Conservation (phyloP, 208 protist genomes). For the Phytomonas serpens region DNA sequence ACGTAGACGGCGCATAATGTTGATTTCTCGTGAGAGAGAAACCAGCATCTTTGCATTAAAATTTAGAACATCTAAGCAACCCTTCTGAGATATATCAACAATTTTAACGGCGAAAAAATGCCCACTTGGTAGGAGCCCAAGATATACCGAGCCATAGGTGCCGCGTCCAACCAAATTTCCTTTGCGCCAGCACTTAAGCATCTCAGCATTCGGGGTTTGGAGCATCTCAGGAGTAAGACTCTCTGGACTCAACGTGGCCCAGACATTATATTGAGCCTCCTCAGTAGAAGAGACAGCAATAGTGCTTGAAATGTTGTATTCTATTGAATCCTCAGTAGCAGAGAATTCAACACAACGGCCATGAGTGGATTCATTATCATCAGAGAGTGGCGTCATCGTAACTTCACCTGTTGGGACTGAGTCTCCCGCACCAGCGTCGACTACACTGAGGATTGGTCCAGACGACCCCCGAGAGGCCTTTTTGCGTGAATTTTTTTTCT, state of each 20-base stretch:
- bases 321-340: not conserved
- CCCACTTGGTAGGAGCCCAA: slow-evolving; percentile 70
- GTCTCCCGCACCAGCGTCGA: not conserved
- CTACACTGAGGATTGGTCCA: not conserved
- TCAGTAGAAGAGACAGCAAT: slow-evolving; percentile 52
- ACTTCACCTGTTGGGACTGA: not conserved
- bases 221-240: slow-evolving; percentile 85
- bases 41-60: slow-evolving; percentile 75
- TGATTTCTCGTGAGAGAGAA: slow-evolving; percentile 86
- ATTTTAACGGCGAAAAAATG: slow-evolving; percentile 87
- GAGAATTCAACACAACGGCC: not conserved
- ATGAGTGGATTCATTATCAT: too few species aligned
- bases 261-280: slow-evolving; percentile 70
- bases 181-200: slow-evolving; percentile 63
- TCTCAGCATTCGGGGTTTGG: slow-evolving; percentile 61
- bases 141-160: slow-evolving; percentile 88
- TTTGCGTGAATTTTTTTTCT: not conserved
- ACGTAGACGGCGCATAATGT: slow-evolving; percentile 82
- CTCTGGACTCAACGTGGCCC: slow-evolving; percentile 56
- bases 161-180: slow-evolving; percentile 81
- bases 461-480: not conserved
- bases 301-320: not conserved
- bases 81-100: slow-evolving; percentile 57
- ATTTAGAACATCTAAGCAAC: slow-evolving; percentile 11
- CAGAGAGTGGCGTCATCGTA: too few species aligned